Evolutionary conservation across 257 asterid genomes (phyloP).

Genomic region (Anisodus tanguticus): DNA sequence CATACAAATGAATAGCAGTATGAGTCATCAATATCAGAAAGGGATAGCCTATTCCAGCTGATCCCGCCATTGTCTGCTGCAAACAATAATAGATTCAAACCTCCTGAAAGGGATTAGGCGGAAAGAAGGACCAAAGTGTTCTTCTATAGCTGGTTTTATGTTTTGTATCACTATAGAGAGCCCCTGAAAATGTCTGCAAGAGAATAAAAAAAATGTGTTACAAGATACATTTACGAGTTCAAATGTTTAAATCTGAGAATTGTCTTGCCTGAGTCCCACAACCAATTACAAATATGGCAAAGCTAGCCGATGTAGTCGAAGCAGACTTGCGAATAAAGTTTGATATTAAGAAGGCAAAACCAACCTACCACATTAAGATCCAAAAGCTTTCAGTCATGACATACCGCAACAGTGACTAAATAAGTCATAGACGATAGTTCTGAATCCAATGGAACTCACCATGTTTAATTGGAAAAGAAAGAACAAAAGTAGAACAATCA

Average conservation of each 20-base stretch:
- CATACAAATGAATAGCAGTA: conserved; percentile 37
- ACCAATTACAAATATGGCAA: conserved; percentile 39
- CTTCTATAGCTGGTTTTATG: conserved; percentile 26
- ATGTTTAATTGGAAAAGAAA: conserved; percentile 45
- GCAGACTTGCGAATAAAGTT: conserved; percentile 43
- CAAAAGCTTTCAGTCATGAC: neutral
- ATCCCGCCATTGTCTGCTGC: conserved; percentile 21
- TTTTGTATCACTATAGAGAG: conserved; percentile 6
- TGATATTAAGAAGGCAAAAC: conserved; percentile 46
- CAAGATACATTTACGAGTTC: neutral
- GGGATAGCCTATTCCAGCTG: conserved; percentile 36
- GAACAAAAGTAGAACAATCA: conserved; percentile 44
- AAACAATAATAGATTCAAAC: neutral
- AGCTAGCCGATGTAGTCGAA: conserved; percentile 44
- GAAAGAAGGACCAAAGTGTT: conserved; percentile 48
- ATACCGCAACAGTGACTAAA: neutral
- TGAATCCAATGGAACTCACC: conserved; percentile 35
- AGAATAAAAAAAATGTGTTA: neutral
- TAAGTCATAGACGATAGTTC: neutral
- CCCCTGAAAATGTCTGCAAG: conserved; percentile 27
- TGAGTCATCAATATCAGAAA: neutral
- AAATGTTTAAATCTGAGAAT: conserved; percentile 5
- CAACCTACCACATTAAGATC: conserved; percentile 36
- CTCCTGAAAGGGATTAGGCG: conserved; percentile 45
- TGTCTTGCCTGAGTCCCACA: conserved; percentile 42